Evolutionary conservation across 1,139 yeast genomes (phyloP).

Genomic region (Taphrina sp.): DNA sequence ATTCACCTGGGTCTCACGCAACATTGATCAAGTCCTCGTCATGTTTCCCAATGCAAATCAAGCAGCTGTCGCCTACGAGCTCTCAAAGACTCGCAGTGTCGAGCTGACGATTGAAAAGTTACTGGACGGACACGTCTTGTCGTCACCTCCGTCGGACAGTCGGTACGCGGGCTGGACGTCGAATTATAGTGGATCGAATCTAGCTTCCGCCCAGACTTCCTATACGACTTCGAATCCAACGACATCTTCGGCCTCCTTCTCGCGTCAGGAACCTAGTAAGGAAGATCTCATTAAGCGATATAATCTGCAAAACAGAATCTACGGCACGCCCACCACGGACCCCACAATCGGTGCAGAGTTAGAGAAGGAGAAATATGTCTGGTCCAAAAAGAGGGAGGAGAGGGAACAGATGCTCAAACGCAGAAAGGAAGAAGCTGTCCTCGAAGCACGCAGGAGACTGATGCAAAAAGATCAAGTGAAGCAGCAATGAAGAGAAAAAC

Average conservation of each 20-base stretch:
- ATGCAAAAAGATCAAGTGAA: background rate
- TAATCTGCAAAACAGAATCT: slow-evolving; percentile 3
- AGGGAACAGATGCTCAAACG: slow-evolving; percentile 18
- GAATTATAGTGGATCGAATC: background rate
- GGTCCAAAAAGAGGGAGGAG: slow-evolving; percentile 9
- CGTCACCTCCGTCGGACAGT: slow-evolving; percentile 29
- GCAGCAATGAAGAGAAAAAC: background rate
- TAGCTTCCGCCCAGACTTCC: background rate
- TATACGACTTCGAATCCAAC: background rate
- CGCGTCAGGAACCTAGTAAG: background rate
- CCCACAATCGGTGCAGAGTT: background rate
- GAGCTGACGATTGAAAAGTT: slow-evolving; percentile 35
- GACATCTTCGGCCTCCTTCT: background rate
- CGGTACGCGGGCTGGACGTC: slow-evolving; percentile 13
- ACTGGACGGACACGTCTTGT: slow-evolving; percentile 21
- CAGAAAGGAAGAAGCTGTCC: slow-evolving; percentile 25
- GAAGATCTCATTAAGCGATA: slow-evolving; percentile 15
- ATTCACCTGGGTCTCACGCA: slow-evolving; percentile 20
- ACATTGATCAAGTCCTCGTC: slow-evolving; percentile 22
- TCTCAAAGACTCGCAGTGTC: slow-evolving; percentile 31
- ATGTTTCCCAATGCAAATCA: slow-evolving; percentile 34
- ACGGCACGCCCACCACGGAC: background rate
- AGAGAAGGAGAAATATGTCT: background rate
- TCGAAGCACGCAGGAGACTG: slow-evolving; percentile 22
- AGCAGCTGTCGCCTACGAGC: slow-evolving; percentile 35